Evolutionary conservation across 345 rosid genomes (phyloP).

Genomic region (Populus davidiana): DNA sequence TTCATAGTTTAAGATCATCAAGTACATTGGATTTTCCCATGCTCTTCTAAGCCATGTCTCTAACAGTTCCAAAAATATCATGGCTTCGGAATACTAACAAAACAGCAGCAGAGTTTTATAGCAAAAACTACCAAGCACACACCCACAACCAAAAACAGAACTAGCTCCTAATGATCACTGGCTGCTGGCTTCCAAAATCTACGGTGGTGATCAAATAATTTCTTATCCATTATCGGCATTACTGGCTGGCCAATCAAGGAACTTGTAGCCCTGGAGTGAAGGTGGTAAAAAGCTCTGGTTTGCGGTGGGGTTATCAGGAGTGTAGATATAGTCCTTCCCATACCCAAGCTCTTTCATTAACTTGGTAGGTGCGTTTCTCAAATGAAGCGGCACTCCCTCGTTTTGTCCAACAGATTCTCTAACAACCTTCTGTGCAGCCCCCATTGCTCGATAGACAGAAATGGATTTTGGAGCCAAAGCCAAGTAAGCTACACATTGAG

Average conservation of each 20-base stretch:
- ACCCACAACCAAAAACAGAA: background rate
- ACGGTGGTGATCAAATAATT: background rate
- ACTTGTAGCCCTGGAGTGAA: constrained; percentile 61
- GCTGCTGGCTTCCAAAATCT: background rate
- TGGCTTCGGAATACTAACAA: background rate
- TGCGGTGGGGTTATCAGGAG: constrained; percentile 59
- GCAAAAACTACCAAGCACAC: background rate
- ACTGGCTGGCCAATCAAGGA: constrained; percentile 63
- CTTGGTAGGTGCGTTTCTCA: constrained; percentile 82
- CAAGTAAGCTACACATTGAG: constrained; percentile 75
- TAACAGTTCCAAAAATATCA: background rate
- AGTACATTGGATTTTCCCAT: background rate
- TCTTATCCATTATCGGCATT: constrained; percentile 15
- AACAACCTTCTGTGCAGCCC: constrained; percentile 62
- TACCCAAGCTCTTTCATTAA: constrained; percentile 78
- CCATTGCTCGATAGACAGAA: constrained; percentile 63
- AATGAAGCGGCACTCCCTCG: constrained; percentile 79
- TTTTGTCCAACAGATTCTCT: constrained; percentile 73
- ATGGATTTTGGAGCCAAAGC: constrained; percentile 78
- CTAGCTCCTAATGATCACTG: background rate
- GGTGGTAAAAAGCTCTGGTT: constrained; percentile 59
- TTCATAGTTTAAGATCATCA: background rate
- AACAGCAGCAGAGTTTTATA: background rate
- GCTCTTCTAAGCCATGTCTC: background rate
- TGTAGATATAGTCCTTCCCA: constrained; percentile 71